A percentile compares a stretch with the other conserved stretches of the same genome.
Conservation (phyloP, 2,329 filamentous ascomycete species). For the Lachnellula hyalina region DNA sequence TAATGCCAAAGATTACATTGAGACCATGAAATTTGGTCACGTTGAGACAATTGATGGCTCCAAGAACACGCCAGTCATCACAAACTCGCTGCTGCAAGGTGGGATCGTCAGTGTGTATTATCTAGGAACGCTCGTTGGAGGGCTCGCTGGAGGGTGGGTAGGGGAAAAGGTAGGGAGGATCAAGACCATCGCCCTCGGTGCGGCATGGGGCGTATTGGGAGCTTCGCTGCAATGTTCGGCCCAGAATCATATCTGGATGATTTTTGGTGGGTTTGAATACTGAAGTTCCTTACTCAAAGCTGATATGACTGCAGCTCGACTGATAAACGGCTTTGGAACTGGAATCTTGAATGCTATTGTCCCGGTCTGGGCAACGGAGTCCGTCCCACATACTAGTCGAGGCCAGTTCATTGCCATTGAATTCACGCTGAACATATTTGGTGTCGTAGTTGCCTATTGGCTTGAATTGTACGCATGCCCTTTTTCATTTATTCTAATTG, state of each 20-base stretch:
- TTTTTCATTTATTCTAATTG: neutral
- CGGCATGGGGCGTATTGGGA: conserved; percentile 53
- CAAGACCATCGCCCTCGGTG: conserved; percentile 55
- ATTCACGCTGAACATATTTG: conserved; percentile 69
- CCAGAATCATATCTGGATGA: conserved; percentile 65
- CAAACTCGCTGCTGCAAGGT: conserved; percentile 55
- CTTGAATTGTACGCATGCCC: conserved; percentile 31
- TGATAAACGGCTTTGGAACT: conserved; percentile 38
- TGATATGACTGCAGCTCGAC: conserved; percentile 32
- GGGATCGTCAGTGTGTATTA: conserved; percentile 55
- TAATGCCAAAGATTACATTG: conserved; percentile 57
- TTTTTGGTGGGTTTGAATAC: conserved; percentile 44
- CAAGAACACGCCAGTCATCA: conserved; percentile 48
- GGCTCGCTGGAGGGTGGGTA: conserved; percentile 56
- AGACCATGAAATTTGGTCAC: conserved; percentile 60
- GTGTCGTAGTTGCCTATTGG: conserved; percentile 61
- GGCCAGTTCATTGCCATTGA: conserved; percentile 67
- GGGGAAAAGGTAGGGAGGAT: conserved; percentile 60
- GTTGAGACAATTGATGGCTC: conserved; percentile 37
- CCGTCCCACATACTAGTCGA: conserved; percentile 58
- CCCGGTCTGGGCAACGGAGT: conserved; percentile 39
- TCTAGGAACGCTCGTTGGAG: conserved; percentile 58
- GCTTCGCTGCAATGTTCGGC: conserved; percentile 61
- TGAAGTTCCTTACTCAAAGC: neutral
- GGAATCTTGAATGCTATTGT: conserved; percentile 37